Conservation (phyloP, 768 basidiomycete genomes). For the Leccinum boreale region DNA sequence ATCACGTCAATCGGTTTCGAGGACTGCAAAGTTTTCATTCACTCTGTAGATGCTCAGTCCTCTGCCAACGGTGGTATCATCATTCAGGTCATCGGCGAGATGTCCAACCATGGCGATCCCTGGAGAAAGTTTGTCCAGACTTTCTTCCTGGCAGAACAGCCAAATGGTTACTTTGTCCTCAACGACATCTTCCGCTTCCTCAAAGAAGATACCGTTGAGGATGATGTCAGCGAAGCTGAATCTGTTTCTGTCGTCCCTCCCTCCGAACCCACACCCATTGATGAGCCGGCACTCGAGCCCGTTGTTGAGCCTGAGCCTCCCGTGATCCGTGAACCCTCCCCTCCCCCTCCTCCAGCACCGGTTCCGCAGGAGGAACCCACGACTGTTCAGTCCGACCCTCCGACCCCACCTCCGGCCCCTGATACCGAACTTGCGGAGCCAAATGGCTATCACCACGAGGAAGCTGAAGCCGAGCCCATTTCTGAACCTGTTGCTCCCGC, state of each 20-base stretch:
- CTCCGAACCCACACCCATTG: constrained; percentile 36
- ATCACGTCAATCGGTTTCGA: constrained; percentile 92
- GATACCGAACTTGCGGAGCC: constrained; percentile 42
- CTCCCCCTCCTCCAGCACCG: constrained; percentile 27
- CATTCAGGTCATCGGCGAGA: constrained; percentile 99
- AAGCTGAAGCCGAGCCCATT: constrained; percentile 31
- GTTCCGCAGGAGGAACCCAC: constrained; percentile 39
- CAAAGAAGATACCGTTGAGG: constrained; percentile 91
- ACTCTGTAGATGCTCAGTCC: constrained; percentile 96
- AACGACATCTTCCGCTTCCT: constrained; percentile 99
- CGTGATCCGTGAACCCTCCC: constrained; percentile 29
- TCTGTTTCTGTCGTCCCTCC: constrained; percentile 32
- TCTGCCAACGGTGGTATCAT: constrained; percentile 95
- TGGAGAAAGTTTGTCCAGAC: constrained; percentile 99
- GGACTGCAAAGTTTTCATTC: constrained; percentile 98
- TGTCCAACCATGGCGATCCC: constrained; percentile 86
- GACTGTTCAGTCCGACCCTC: constrained; percentile 32
- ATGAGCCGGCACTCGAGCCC: constrained; percentile 31
- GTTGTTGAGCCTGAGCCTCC: constrained; percentile 29
- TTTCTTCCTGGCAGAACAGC: constrained; percentile 99
- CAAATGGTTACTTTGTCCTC: constrained; percentile 98
- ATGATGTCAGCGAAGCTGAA: constrained; percentile 55
- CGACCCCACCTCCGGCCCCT: constrained; percentile 33
- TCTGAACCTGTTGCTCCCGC: constrained; percentile 24
- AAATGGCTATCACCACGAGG: constrained; percentile 38